These are phyloP conservation scores for Lycium ferocissimum DNA, from an alignment of 257 asterid genomes.

Conservation along the genomic window DNA sequence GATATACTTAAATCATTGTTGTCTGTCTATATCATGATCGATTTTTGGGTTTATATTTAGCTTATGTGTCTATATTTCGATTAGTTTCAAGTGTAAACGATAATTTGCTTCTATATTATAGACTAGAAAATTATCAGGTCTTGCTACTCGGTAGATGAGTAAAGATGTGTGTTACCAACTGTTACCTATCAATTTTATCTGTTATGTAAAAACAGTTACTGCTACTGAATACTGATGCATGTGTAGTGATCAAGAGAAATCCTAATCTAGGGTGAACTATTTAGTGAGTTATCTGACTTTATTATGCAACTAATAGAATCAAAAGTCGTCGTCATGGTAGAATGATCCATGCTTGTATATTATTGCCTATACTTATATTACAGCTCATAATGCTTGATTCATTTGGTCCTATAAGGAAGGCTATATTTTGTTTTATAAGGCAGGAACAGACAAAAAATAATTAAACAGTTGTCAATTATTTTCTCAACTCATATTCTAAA, in stretches of 20 bases:
- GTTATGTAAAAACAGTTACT: not conserved
- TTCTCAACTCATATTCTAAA: not conserved
- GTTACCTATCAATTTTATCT: conserved; percentile 14
- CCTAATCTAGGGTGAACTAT: not conserved
- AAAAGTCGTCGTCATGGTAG: not conserved
- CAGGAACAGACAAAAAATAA: not conserved
- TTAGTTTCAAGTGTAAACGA: not conserved
- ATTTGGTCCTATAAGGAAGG: not conserved
- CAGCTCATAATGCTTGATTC: conserved; percentile 5
- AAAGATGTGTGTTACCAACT: not conserved
- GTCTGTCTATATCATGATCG: not conserved
- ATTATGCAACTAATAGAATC: conserved; percentile 3
- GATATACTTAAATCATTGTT: not conserved
- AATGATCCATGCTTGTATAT: not conserved
- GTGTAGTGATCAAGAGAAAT: not conserved
- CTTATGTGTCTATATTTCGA: not conserved
- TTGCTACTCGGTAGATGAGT: not conserved
- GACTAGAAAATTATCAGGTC: not conserved
- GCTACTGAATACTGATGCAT: not conserved
- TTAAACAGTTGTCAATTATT: not conserved
- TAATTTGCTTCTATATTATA: conserved; percentile 12
- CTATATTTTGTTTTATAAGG: not conserved
- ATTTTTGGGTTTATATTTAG: not conserved
- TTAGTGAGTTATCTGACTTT: not conserved
- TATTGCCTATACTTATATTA: not conserved